Evolutionary conservation across 2,329 filamentous ascomycete genomes (phyloP).

Genomic region (Apiospora pterosperma): DNA sequence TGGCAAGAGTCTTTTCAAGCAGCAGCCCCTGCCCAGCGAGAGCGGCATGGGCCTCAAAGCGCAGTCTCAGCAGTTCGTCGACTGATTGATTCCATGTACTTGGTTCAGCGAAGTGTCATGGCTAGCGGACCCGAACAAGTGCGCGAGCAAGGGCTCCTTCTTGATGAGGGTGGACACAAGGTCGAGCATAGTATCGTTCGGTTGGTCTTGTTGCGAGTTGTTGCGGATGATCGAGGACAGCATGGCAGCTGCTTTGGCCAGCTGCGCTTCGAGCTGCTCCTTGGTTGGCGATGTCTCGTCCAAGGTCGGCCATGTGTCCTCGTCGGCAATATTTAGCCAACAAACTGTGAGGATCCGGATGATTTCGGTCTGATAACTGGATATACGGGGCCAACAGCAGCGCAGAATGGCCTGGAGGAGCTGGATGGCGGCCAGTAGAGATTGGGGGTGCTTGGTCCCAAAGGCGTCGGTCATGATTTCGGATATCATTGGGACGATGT

Average conservation of each 20-base stretch:
- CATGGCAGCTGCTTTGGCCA: conserved; percentile 31
- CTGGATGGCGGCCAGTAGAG: conserved; percentile 49
- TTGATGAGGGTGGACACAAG: conserved; percentile 31
- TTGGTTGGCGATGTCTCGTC: conserved; percentile 5
- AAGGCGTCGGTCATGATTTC: conserved; percentile 68
- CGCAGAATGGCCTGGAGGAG: conserved; percentile 56
- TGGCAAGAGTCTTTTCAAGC: conserved; percentile 95
- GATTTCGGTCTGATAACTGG: conserved; percentile 59
- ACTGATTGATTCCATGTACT: not conserved
- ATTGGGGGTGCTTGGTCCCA: conserved; percentile 47
- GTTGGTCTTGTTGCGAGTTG: conserved; percentile 3
- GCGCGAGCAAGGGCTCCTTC: conserved; percentile 30
- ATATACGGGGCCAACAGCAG: conserved; percentile 68
- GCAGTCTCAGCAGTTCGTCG: not conserved
- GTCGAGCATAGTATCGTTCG: conserved; percentile 19
- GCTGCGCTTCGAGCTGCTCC: conserved; percentile 25
- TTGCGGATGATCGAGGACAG: conserved; percentile 29
- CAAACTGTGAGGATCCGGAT: conserved; percentile 59
- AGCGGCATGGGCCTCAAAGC: not conserved
- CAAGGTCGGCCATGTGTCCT: conserved; percentile 16
- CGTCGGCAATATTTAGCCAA: conserved; percentile 55
- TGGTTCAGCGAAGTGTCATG: too few species aligned
- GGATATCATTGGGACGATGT: conserved; percentile 64
- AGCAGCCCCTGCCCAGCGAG: conserved; percentile 50
- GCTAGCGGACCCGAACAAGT: conserved; percentile 27